Base-by-base conservation (phyloP, 176 grass and related monocot genomes). In the Melocanna baccifera region DNA sequence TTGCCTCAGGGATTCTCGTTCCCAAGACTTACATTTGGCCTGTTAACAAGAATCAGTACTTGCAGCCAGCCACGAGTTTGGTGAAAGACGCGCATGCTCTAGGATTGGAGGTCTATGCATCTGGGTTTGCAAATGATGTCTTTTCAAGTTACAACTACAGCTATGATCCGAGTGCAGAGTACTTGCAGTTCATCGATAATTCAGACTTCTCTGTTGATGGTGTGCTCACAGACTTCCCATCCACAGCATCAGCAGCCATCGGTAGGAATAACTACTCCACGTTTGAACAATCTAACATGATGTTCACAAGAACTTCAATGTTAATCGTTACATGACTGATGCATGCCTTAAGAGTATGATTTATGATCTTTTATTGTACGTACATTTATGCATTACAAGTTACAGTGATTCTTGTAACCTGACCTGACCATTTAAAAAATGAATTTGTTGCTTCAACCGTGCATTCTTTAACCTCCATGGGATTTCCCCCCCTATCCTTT, bases 21-120 rank as follows among this genome's bases (percentile, higher is more conserved):
- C 92, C 92, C 42, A 98, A 98, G 68, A 75, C 72, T 53, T 98
- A 83, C 63, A 91, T 98, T 71, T 98, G 95, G 95, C 91, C 95
- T 23, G 14, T 88, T 62, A 85, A 85, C 50, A 90, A 93, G 67
- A 80, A 92, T 67, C 34, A 51, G 58, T 97, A 94, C 78, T 75
- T 94, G 43, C 74, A 84, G 67, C 71, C 79, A 36, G 25, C 82
- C 67, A 94, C 92, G 42, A 91, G 67, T 68, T 84, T 97, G 78
- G 95, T 97, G 39, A 90, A 84, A 71, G 92, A 94, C 34, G 92
- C 92, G 19, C 92, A 94, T 65, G 79, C 76, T 26, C 75, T 97
- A 25, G 92, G 87, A 9, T 79, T 94, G 13, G 91, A 91, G 86
- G 92, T 94, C 19, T 91, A 86, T 81, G 88, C 88, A 39, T 89